Evolutionary conservation across 1,139 yeast species (phyloP).

Genomic region (Magnusiomyces paraingens): DNA sequence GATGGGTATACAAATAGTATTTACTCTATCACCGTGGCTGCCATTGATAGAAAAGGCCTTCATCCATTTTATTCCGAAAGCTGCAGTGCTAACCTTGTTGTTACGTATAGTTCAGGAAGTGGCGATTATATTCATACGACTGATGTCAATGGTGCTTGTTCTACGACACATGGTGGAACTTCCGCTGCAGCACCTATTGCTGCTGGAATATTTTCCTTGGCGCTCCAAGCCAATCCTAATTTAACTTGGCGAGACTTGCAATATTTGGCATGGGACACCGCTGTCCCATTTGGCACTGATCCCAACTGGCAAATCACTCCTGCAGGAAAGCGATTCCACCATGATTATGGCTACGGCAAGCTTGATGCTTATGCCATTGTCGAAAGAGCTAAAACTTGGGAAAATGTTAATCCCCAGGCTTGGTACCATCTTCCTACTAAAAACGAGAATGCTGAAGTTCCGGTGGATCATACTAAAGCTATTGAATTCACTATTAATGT

Average conservation of each 20-base stretch:
- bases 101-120: slow-evolving; percentile 87
- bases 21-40: slow-evolving; percentile 91
- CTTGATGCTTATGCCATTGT: slow-evolving; percentile 78
- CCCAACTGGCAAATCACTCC: slow-evolving; percentile 59
- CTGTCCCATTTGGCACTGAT: slow-evolving; percentile 61
- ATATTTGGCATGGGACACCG: slow-evolving; percentile 66
- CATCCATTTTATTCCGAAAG: slow-evolving; percentile 90
- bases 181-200: slow-evolving; percentile 99
- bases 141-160: slow-evolving; percentile 65
- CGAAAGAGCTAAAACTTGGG: slow-evolving; percentile 69
- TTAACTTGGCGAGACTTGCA: slow-evolving; percentile 97
- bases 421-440: slow-evolving; percentile 57
- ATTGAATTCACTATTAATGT: slow-evolving; percentile 45
- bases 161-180: slow-evolving; percentile 85
- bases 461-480: slow-evolving; percentile 24
- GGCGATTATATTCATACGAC: slow-evolving; percentile 90
- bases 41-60: slow-evolving; percentile 75
- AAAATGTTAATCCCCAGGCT: slow-evolving; percentile 81
- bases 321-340: slow-evolving; percentile 64
- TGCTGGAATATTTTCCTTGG: slow-evolving; percentile 85
- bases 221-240: slow-evolving; percentile 72
- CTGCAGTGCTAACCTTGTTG: slow-evolving; percentile 95
- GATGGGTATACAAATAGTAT: slow-evolving; percentile 98
- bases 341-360: slow-evolving; percentile 88
- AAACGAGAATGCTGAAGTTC: slow-evolving; percentile 30